phyloP scores from a whole-genome alignment of 1,284 basidiomycete genomes.

The Xerocomus nothofagi region DNA sequence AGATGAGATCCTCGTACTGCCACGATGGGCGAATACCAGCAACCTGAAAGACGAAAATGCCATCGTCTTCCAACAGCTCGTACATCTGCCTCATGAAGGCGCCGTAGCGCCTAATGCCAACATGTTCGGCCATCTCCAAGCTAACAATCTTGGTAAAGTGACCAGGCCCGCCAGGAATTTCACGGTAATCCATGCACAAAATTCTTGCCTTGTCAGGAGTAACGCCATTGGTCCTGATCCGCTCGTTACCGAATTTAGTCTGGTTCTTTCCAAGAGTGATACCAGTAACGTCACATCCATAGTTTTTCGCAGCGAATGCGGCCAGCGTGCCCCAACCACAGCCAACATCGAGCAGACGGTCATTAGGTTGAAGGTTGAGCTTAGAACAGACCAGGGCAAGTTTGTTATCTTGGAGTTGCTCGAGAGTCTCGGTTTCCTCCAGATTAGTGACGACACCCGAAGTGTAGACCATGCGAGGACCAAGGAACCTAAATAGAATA shows the following conservation, averaged over 20 bases:
- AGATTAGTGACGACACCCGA: conserved; percentile 85
- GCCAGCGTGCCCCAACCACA: conserved; percentile 98
- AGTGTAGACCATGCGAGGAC: conserved; percentile 97
- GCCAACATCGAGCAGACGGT: conserved; percentile 89
- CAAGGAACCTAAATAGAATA: conserved; percentile 69
- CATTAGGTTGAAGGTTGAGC: conserved; percentile 81
- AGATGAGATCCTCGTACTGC: conserved; percentile 98
- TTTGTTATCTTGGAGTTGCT: conserved; percentile 99
- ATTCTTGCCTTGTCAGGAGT: conserved; percentile 81
- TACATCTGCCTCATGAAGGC: conserved; percentile 92
- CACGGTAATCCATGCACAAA: conserved; percentile 93
- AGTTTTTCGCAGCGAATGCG: conserved; percentile 97
- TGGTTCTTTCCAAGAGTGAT: conserved; percentile 93
- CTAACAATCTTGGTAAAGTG: conserved; percentile 94
- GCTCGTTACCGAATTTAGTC: conserved; percentile 88
- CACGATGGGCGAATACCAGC: conserved; percentile 91
- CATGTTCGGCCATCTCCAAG: conserved; percentile 99
- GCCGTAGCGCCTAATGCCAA: conserved; percentile 92
- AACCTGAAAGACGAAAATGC: conserved; percentile 94
- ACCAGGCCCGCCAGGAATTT: conserved; percentile 80
- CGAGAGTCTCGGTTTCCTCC: conserved; percentile 80
- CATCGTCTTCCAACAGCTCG: conserved; percentile 92
- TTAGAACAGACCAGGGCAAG: conserved; percentile 94
- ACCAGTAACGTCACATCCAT: conserved; percentile 91
- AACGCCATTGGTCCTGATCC: conserved; percentile 83